Percentiles rank a stretch among this genome's conserved stretches.
phyloP scores from a whole-genome alignment of 352 stramenopile genomes.

The Phytophthora pinifolia region DNA sequence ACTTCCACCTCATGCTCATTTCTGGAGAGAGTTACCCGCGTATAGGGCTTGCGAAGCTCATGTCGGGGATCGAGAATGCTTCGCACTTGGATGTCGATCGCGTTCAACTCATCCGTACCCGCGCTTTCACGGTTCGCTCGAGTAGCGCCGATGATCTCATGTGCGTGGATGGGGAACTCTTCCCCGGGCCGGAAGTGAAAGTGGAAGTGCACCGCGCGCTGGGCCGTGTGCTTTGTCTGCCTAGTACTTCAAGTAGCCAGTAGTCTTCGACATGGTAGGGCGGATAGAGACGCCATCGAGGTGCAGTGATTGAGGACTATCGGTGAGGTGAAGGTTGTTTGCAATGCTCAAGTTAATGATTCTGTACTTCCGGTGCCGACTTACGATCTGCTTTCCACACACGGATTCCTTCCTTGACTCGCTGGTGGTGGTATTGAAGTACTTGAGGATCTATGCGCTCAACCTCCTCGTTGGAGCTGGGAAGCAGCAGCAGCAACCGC shows the following conservation, averaged over 20 bases:
- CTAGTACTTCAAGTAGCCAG: slow-evolving; percentile 12
- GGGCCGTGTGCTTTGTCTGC: slow-evolving; percentile 43
- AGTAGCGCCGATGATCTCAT: slow-evolving; percentile 41
- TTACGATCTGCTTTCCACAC: slow-evolving; percentile 11
- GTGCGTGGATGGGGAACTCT: slow-evolving; percentile 65
- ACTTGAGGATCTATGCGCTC: slow-evolving; percentile 5
- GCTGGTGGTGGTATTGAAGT: slow-evolving; percentile 7
- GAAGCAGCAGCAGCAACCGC: slow-evolving; percentile 24
- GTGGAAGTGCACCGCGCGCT: slow-evolving; percentile 51
- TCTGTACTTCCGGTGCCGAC: too few relatives aligned
- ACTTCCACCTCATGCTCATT: slow-evolving; percentile 60
- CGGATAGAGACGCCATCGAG: slow-evolving; percentile 11
- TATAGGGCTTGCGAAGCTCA: slow-evolving; percentile 38
- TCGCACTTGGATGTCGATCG: slow-evolving; percentile 40
- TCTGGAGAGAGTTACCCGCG: slow-evolving; percentile 40
- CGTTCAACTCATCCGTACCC: slow-evolving; percentile 61
- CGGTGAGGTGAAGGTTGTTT: background rate
- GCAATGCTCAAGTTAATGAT: too few relatives aligned
- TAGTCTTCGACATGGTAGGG: background rate
- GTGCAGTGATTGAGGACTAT: slow-evolving; percentile 3
- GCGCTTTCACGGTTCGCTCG: slow-evolving; percentile 48
- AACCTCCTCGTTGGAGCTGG: background rate
- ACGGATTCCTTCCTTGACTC: slow-evolving; percentile 15
- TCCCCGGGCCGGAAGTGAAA: slow-evolving; percentile 44
- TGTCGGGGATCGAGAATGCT: slow-evolving; percentile 57